Evolutionary conservation across 768 basidiomycete species (phyloP).

Genomic region (Lyophyllum atratum): DNA sequence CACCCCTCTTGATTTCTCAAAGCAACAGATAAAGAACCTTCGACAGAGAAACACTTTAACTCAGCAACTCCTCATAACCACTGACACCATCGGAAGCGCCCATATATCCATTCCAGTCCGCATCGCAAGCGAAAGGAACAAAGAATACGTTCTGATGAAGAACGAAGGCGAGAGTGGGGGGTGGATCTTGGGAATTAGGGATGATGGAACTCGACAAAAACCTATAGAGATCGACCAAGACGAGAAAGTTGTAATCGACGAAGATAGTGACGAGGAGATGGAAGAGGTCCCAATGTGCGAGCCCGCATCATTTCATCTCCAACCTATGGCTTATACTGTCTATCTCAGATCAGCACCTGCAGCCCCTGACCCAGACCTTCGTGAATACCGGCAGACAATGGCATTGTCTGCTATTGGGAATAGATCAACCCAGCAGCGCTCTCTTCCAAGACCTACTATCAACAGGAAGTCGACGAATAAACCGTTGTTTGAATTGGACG

Average conservation of each 20-base stretch:
- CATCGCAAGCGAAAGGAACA: conserved; percentile 93
- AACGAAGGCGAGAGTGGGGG: conserved; percentile 87
- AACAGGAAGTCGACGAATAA: conserved; percentile 36
- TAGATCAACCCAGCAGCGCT: conserved; percentile 42
- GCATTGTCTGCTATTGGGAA: conserved; percentile 61
- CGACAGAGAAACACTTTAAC: conserved; percentile 88
- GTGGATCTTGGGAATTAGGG: conserved; percentile 92
- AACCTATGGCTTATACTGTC: not conserved
- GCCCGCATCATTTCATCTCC: conserved; percentile 6
- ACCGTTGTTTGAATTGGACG: conserved; percentile 56
- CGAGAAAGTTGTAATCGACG: conserved; percentile 30
- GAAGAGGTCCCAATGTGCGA: conserved; percentile 77
- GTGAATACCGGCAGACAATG: conserved; percentile 59
- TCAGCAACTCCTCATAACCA: conserved; percentile 89
- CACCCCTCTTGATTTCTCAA: conserved; percentile 94
- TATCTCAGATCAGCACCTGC: conserved; percentile 33
- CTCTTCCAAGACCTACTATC: conserved; percentile 30
- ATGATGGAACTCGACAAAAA: conserved; percentile 80
- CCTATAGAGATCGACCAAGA: conserved; percentile 86
- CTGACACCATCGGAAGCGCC: conserved; percentile 89
- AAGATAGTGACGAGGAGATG: conserved; percentile 65
- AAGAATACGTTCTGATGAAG: conserved; percentile 93
- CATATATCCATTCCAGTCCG: conserved; percentile 89
- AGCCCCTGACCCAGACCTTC: conserved; percentile 60
- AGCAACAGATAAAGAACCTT: conserved; percentile 91